A percentile compares a stretch with the other conserved stretches of the same genome.
Evolutionary conservation across 2,329 filamentous ascomycete genomes (phyloP).

Genomic region (Teratosphaeria pseudoeucalypti): DNA sequence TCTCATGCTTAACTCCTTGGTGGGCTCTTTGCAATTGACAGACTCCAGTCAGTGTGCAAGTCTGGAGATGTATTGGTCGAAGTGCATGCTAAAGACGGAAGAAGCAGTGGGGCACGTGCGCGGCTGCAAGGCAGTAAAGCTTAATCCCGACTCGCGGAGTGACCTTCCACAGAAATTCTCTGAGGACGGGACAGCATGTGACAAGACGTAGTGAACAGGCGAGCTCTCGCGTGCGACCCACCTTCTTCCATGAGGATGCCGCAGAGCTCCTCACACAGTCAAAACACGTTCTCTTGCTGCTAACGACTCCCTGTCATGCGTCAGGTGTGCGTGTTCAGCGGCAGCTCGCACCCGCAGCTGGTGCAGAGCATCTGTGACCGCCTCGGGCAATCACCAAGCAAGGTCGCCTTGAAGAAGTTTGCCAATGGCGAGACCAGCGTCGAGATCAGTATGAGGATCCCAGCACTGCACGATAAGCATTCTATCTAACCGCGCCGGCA

Average conservation of each 20-base stretch:
- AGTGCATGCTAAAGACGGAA: background rate
- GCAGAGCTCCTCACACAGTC: background rate
- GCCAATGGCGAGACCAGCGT: slow-evolving; percentile 62
- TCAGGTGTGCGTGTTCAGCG: slow-evolving; percentile 50
- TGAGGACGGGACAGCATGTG: background rate
- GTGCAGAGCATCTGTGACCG: slow-evolving; percentile 57
- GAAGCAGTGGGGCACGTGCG: background rate
- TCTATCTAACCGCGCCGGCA: slow-evolving; percentile 12
- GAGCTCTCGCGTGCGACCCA: background rate
- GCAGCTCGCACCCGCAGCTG: slow-evolving; percentile 53
- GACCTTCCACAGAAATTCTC: background rate
- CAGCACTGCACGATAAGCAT: background rate
- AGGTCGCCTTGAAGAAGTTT: slow-evolving; percentile 55
- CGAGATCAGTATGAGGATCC: slow-evolving; percentile 44
- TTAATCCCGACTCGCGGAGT: background rate
- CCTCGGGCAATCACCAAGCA: slow-evolving; percentile 49
- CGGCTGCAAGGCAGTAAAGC: background rate
- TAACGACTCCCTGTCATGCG: background rate
- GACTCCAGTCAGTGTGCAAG: background rate
- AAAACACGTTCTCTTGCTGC: background rate
- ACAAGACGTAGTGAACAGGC: background rate
- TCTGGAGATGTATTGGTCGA: background rate
- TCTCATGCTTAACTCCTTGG: background rate
- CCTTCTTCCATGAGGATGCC: background rate
- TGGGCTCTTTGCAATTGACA: no score